Base-by-base conservation (phyloP, 139 green algal genomes). In the Micractinium sp. region DNA sequence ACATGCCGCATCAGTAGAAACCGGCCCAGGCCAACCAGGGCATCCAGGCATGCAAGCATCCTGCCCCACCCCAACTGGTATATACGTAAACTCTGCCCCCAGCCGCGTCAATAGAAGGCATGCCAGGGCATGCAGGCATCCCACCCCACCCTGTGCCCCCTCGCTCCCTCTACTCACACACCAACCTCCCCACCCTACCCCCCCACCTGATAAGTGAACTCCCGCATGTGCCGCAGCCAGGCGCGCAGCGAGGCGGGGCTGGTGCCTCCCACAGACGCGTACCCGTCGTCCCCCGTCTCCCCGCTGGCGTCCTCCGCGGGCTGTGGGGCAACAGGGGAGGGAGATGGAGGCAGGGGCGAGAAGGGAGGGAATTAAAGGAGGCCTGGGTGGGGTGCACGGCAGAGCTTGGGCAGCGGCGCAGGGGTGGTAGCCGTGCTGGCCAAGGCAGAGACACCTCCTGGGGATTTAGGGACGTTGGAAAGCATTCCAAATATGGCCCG, bases 181-280 rank as follows among this genome's bases (percentile, higher is more conserved):
- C 63, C 73, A 27, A 22, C 31, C 31, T 78, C 0, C 0, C 14
- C 9, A 41, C 22, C n/a, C 31, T 3, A 39, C 14, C 13, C 74
- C 12, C 38, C 25, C 38, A 78, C 82, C 82, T 87, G 93, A 76
- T 93, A 95, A 22, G 87, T 41, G 84, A 87, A 89, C 82, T 95
- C 93, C 29, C 89, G 79, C 77, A 92, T 73, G 69, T 95, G 90
- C 3, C 89, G 83, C 22, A 95, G 85, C 88, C 89, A 93, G 27
- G 88, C 87, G 31, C 93, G 82, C n/a, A 95, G 75, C 19, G 87
- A 76, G 47, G 66, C 82, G 2, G 91, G 39, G n/a, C 60, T 91
- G 74, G 88, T 84, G 38, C 91, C 92, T 1, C 89, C 93, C n/a
- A 95, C 83, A 7, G 82, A 89, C 1, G 69, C 74, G 18, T 90